Conservation (phyloP, 352 stramenopile genomes). For the Phytophthora ramorum region DNA sequence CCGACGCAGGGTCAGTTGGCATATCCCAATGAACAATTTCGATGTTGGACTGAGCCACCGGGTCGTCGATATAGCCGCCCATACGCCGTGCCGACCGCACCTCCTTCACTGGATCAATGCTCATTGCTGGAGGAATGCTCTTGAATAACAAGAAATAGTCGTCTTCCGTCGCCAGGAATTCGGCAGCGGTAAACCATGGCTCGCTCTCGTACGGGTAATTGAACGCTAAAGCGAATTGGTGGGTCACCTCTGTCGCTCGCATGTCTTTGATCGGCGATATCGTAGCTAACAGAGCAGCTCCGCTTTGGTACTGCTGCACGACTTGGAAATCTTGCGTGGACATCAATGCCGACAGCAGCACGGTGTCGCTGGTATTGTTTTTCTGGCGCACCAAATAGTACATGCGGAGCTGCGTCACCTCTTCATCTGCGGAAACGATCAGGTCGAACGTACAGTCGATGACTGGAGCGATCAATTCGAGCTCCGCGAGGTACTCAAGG, state of each 20-base stretch:
- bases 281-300: slow-evolving; percentile 16
- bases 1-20: slow-evolving; percentile 15
- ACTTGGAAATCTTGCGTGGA: slow-evolving; percentile 38
- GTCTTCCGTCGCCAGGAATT: slow-evolving; percentile 11
- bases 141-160: slow-evolving; percentile 32
- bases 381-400: slow-evolving; percentile 33
- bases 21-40: slow-evolving; percentile 39
- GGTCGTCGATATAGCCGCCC: slow-evolving; percentile 41
- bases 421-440: slow-evolving; percentile 17
- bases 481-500: slow-evolving; percentile 28
- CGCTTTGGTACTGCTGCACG: slow-evolving; percentile 23
- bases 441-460: slow-evolving; percentile 32
- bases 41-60: slow-evolving; percentile 47
- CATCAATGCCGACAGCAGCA: slow-evolving; percentile 26
- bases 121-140: slow-evolving; percentile 4
- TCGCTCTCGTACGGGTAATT: slow-evolving; percentile 36
- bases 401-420: slow-evolving; percentile 24
- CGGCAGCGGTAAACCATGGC: slow-evolving; percentile 12
- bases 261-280: slow-evolving; percentile 40
- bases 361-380: slow-evolving; percentile 17
- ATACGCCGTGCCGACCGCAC: slow-evolving; percentile 35
- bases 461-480: slow-evolving; percentile 30
- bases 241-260: slow-evolving; percentile 9
- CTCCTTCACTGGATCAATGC: slow-evolving; percentile 19
- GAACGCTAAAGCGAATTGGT: slow-evolving; percentile 29